Evolutionary conservation across 1,284 basidiomycete species (phyloP), one percentile per base, ranked within the genome.

Genomic region (Malassezia arunalokei): DNA sequence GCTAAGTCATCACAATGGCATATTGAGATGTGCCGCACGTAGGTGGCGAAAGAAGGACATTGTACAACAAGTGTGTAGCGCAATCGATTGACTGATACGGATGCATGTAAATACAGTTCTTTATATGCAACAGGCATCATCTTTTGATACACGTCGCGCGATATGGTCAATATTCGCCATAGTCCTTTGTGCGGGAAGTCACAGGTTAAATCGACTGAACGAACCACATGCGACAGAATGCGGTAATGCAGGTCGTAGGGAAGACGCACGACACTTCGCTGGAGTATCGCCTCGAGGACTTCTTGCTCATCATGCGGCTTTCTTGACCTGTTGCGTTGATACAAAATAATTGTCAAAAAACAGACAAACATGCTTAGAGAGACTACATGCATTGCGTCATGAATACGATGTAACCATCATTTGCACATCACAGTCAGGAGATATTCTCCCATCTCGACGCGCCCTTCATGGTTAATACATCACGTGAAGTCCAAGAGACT

Each of bases 111-210:
- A 15, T 27, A 31, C 8, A 55, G 8, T 6, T 27, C 33, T 7
- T 35, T 24, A 41, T 55, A 55, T 3, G 48, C 47, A 17, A n/a
- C 24, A 6, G 48, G 47, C 5, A 29, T 8, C n/a, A 55, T 24
- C 12, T 12, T 8, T 8, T 38, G 47, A 6, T 7, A 27, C 8
- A 30, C 27, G 2, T 28, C 15, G 28, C 20, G 29, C 28, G 53
- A 55, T 6, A 54, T n/a, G 9, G 17, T 15, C 14, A 54, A 39
- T 9, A 47, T n/a, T 6, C 29, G 40, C 41, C 38, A 28, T 8
- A 53, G n/a, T 15, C 38, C 37, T 9, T 31, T 14, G 15, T 40
- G 38, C 35, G 46, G 39, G 15, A 12, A 35, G 11, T 11, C 11
- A 15, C 15, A 2, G 11, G 11, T 11, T 15, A 12, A 3, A 35